Conservation (phyloP, 2,329 filamentous ascomycete species). For the Orbilia blumenaviensis region DNA sequence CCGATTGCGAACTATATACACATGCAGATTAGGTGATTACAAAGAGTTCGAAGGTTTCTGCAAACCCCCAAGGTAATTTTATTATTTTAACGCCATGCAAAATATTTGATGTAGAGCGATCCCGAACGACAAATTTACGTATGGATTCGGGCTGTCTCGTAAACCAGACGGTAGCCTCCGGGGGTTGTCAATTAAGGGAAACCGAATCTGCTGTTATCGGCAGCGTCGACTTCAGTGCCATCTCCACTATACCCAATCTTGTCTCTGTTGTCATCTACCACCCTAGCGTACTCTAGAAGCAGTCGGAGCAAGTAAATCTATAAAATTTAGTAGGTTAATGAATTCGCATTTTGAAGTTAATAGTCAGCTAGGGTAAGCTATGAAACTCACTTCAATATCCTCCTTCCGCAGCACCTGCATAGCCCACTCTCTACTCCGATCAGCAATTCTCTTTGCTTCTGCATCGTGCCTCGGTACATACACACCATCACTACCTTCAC, state of each 20-base stretch:
- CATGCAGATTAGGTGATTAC: too few species aligned
- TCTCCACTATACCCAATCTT: conserved; percentile 59
- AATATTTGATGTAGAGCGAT: too few species aligned
- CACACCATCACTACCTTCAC: conserved; percentile 52
- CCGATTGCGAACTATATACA: too few species aligned
- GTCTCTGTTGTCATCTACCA: conserved; percentile 62
- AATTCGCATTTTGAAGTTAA: too few species aligned
- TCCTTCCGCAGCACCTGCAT: conserved; percentile 73
- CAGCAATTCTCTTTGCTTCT: conserved; percentile 72
- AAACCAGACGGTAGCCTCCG: too few species aligned
- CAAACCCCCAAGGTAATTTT: too few species aligned
- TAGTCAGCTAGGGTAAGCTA: too few species aligned
- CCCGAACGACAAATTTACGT: too few species aligned
- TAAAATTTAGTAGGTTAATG: too few species aligned
- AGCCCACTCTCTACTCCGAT: conserved; percentile 74
- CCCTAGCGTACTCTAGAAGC: conserved; percentile 70
- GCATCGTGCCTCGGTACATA: conserved; percentile 65
- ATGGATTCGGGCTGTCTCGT: background rate
- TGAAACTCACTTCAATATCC: conserved; percentile 53
- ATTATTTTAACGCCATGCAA: too few species aligned
- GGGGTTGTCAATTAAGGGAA: background rate
- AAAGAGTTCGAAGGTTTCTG: too few species aligned
- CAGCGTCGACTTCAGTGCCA: conserved; percentile 50
- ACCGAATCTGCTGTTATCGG: background rate
- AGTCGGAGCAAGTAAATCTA: conserved; percentile 74